Evolutionary conservation across 2,329 filamentous ascomycete species (phyloP).

Genomic region (Lojkania enalia): DNA sequence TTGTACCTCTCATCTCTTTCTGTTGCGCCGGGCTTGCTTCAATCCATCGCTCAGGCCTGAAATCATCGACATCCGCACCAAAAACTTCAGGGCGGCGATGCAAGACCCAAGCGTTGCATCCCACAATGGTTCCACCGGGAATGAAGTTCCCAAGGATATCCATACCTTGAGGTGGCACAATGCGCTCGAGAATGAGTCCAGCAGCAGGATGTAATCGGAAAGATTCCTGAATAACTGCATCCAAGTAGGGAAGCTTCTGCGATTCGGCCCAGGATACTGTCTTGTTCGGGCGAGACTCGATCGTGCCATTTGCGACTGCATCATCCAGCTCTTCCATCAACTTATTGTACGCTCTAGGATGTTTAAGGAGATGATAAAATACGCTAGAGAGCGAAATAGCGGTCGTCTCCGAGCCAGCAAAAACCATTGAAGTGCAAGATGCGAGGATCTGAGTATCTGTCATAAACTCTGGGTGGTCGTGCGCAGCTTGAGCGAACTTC

Average conservation of each 20-base stretch:
- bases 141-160: slow-evolving; percentile 66
- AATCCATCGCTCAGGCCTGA: slow-evolving; percentile 69
- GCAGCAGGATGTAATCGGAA: slow-evolving; percentile 76
- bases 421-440: slow-evolving; percentile 70
- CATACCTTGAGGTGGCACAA: slow-evolving; percentile 67
- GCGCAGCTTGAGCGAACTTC: slow-evolving; percentile 71
- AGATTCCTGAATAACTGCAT: slow-evolving; percentile 76
- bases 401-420: slow-evolving; percentile 79
- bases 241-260: slow-evolving; percentile 73
- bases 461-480: slow-evolving; percentile 72
- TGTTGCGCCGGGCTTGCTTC: slow-evolving; percentile 59
- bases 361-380: slow-evolving; percentile 74
- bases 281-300: slow-evolving; percentile 52
- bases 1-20: slow-evolving; percentile 68
- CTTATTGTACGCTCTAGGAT: slow-evolving; percentile 58
- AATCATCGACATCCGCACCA: slow-evolving; percentile 67
- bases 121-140: slow-evolving; percentile 72
- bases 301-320: slow-evolving; percentile 56
- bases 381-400: slow-evolving; percentile 72
- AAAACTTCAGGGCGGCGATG: slow-evolving; percentile 70
- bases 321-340: slow-evolving; percentile 66
- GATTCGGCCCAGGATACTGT: slow-evolving; percentile 71
- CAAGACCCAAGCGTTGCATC: slow-evolving; percentile 75
- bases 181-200: slow-evolving; percentile 71
- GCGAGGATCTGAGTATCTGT: slow-evolving; percentile 69